Base-by-base conservation (phyloP, 371 early-diverging fungal species). In the Mucor lusitanicus region DNA sequence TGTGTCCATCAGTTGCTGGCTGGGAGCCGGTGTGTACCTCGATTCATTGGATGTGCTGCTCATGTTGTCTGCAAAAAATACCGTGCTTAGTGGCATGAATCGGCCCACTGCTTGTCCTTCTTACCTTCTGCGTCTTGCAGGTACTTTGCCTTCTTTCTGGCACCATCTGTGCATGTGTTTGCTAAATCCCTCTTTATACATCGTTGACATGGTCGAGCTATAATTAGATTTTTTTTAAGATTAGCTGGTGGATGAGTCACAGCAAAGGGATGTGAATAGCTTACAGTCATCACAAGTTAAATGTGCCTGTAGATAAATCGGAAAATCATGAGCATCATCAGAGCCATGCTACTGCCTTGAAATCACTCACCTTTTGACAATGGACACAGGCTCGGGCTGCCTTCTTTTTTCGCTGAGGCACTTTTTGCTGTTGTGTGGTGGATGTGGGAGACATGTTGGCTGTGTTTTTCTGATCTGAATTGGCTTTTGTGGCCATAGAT, bases 121-220 rank as follows among this genome's bases (percentile, higher is more conserved):
- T 30, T 69, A 66, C 68, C 80, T 59, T 77, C 71, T 40, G 73
- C 72, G n/a, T 90, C 90, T 61, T 85, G 82, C 59, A 95, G 78
- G 65, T 95, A 94, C 78, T 95, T 95, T 44, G 95, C 94, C 72
- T 87, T 89, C 68, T 93, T 94, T 46, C 95, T 82, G 40, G 83
- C 75, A 12, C 93, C 95, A 66, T 94, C 94, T 1, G 85, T 81
- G 70, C 95, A 94, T 1, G 90, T 83, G 27, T 70, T 84, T 6
- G 84, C 88, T 32, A 92, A 67, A 30, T 90, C 90, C 35, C 90
- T 79, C 74, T 91, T 92, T 17, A 91, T 84, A 71, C 95, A 95
- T 1, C 94, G 85, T 35, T 83, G 82, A 70, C 95, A 95, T n/a
- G 95, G 95, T 27, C 95, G 85, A n/a, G 84, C 86, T 87, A 74